Evolutionary conservation across 73 alveolate species (phyloP), one percentile per base, ranked within the genome.

Genomic region (Paramecium sexaurelia): DNA sequence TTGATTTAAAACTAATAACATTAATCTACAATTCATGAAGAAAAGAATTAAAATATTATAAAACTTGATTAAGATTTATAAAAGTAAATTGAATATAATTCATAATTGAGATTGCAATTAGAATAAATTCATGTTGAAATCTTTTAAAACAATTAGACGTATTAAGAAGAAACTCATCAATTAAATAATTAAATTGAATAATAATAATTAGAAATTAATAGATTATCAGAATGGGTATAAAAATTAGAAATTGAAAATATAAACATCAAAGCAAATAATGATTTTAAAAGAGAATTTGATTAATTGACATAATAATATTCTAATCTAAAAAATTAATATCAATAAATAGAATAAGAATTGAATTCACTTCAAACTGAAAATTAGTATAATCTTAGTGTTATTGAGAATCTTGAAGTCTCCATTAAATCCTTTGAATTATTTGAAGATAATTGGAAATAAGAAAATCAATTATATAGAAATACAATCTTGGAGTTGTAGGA

Each of bases 371-470:
- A 66, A 29, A 29, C 83, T 29, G 43, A 66, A 2, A 66, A 66
- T 32, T 26, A 66, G 24, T 66, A 29, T 11, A 29, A 29, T 32
- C 13, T 29, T 8, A 32, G 43, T 29, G 83, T 29, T 4, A 66
- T 66, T 11, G 83, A 66, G 24, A 66, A 32, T 29, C 13, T 66
- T 4, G 83, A 66, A 66, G 11, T 29, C 3, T 32, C 37, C 5
- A 29, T 66, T 10, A 26, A 66, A 66, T 29, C 43, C 7, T 32
- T 66, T 3, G 83, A 66, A 66, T 22, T 66, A 32, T 29, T 29
- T 66, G 83, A 66, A 66, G 83, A 66, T 66, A 66, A 32, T 66
- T 32, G 37, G 43, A 66, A 66, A 22, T 10, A 66, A 66, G 83
- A 66, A 66, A 66, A 66, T 66, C 20, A 26, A 29, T 32, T 66